Conservation (phyloP, 441 rosid species). For the Syzygium syzygioides region DNA sequence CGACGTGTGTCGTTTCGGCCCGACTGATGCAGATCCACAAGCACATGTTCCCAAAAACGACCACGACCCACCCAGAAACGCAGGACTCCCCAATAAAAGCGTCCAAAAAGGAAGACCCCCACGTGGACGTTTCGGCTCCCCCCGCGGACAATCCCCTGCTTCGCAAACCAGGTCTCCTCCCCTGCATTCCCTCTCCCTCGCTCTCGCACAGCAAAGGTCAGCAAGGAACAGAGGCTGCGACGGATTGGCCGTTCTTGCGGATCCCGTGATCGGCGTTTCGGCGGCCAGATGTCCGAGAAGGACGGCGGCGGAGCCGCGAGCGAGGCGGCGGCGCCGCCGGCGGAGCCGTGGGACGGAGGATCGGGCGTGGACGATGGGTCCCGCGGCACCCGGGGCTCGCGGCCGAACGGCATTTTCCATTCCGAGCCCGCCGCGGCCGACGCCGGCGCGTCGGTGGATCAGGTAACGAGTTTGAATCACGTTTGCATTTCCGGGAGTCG, state of each 20-base stretch:
- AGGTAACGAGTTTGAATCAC: background rate
- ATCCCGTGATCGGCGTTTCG: background rate
- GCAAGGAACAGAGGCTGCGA: background rate
- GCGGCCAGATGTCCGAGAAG: background rate
- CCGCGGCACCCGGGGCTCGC: background rate
- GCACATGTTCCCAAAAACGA: background rate
- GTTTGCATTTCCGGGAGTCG: background rate
- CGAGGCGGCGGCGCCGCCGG: background rate
- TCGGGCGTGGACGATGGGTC: background rate
- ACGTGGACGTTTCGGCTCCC: background rate
- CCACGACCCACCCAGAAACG: background rate
- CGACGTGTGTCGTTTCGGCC: background rate
- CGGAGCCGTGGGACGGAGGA: background rate
- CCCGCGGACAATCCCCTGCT: background rate
- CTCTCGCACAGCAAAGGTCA: background rate
- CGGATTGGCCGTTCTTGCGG: background rate
- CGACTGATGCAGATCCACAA: background rate
- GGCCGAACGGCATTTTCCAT: background rate
- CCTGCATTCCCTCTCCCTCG: background rate
- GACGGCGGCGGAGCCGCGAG: background rate
- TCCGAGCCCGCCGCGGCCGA: background rate
- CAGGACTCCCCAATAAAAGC: background rate
- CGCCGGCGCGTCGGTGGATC: background rate
- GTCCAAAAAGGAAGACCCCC: background rate
- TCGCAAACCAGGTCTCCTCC: background rate